Evolutionary conservation across 1,284 basidiomycete species (phyloP).

Genomic region (Mrakiaceae sp.): DNA sequence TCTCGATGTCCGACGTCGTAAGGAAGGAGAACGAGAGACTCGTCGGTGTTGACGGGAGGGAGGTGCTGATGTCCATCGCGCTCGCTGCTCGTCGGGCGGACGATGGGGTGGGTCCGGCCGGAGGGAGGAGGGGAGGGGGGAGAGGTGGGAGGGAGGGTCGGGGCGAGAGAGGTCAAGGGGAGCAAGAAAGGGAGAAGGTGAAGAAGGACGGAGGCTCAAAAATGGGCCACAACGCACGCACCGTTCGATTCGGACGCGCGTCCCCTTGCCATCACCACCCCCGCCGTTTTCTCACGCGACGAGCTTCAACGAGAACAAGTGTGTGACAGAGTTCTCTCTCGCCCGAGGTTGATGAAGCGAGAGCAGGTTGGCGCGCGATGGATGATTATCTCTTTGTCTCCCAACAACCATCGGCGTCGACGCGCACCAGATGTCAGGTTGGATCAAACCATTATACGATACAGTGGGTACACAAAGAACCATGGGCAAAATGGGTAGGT

Average conservation of each 20-base stretch:
- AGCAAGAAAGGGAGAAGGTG: not conserved
- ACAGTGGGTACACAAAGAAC: no score
- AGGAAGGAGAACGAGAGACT: slow-evolving; percentile 93
- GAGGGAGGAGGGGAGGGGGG: not conserved
- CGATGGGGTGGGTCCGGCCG: not conserved
- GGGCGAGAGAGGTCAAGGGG: not conserved
- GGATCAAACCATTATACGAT: no score
- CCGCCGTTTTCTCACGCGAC: not conserved
- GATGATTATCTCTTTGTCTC: no score
- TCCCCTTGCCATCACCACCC: not conserved
- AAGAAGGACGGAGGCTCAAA: not conserved
- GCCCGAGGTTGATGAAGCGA: no score
- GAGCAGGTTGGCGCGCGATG: no score
- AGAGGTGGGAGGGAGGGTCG: no score
- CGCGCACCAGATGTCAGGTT: no score
- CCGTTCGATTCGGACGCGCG: not conserved
- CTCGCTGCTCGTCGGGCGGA: no score
- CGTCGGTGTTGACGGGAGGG: slow-evolving; percentile 70
- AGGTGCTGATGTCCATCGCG: slow-evolving; percentile 83
- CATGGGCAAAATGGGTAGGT: no score
- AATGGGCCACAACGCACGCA: not conserved
- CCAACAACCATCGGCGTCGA: no score
- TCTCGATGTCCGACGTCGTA: slow-evolving; percentile 75
- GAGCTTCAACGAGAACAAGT: no score
- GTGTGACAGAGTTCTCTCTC: no score